These are phyloP conservation scores for Nigrospora sphaerica DNA, from an alignment of 2,329 filamentous ascomycete genomes.

Conservation along the genomic window DNA sequence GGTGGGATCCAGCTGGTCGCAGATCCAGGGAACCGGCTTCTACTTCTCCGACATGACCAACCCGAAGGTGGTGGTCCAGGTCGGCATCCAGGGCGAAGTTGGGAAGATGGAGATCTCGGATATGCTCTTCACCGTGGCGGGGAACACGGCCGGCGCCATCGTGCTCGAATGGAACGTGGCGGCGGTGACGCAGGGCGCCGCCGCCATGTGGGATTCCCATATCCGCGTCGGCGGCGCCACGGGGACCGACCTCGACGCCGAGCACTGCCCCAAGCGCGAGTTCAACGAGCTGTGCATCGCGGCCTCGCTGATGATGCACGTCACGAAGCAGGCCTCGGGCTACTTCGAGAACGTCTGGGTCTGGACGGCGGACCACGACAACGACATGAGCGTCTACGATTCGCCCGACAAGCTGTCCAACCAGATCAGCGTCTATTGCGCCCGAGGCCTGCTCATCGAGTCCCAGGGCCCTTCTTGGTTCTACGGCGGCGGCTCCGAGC, in stretches of 20 bases:
- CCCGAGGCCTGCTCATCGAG: conserved; percentile 27
- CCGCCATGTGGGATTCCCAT: conserved; percentile 63
- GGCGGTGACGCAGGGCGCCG: conserved; percentile 37
- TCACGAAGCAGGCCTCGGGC: conserved; percentile 36
- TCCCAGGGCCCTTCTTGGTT: conserved; percentile 23
- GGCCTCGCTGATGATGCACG: conserved; percentile 44
- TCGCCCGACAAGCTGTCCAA: conserved; percentile 9
- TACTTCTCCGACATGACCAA: conserved; percentile 54
- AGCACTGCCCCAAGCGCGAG: conserved; percentile 45
- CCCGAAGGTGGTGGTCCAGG: conserved; percentile 58
- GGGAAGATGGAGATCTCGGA: conserved; percentile 65
- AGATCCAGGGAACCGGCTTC: conserved; percentile 54
- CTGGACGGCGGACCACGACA: conserved; percentile 58
- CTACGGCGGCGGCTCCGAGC: conserved; percentile 41
- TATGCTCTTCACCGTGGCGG: conserved; percentile 59
- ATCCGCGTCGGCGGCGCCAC: conserved; percentile 66
- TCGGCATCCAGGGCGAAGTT: conserved; percentile 53
- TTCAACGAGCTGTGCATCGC: conserved; percentile 45
- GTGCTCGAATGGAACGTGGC: conserved; percentile 68
- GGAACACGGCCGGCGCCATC: conserved; percentile 57
- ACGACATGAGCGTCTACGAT: conserved; percentile 42
- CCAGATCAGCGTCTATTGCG: conserved; percentile 24
- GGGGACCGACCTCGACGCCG: conserved; percentile 57
- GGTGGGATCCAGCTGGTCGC: conserved; percentile 58
- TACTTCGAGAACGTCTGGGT: conserved; percentile 52